Evolutionary conservation across 2,329 filamentous ascomycete genomes (phyloP).

Genomic region (Cladosporium halotolerans): DNA sequence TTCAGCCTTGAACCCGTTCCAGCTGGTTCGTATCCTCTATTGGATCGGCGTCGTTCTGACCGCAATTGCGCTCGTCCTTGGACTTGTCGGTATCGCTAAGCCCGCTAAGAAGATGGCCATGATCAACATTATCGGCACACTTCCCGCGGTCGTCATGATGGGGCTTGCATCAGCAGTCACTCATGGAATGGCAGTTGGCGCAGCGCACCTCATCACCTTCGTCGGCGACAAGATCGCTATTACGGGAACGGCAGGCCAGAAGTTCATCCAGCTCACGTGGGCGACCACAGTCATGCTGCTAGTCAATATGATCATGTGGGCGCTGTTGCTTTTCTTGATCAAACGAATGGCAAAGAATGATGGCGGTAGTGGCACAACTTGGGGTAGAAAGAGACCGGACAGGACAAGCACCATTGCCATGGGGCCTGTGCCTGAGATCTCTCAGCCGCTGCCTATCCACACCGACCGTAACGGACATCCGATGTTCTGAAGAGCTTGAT

Average conservation of each 20-base stretch:
- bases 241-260: slow-evolving; percentile 44
- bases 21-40: slow-evolving; percentile 55
- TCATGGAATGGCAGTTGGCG: slow-evolving; percentile 56
- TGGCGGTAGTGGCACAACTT: neutral
- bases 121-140: slow-evolving; percentile 44
- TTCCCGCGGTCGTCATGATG: slow-evolving; percentile 50
- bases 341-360: neutral
- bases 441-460: slow-evolving; percentile 1
- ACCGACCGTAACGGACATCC: slow-evolving; percentile 5
- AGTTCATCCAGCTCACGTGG: slow-evolving; percentile 57
- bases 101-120: slow-evolving; percentile 33
- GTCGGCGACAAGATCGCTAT: slow-evolving; percentile 47
- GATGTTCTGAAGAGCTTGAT: neutral
- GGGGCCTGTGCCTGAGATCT: slow-evolving; percentile 2
- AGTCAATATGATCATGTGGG: slow-evolving; percentile 18
- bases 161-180: slow-evolving; percentile 70
- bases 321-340: slow-evolving; percentile 12
- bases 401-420: slow-evolving; percentile 11
- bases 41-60: slow-evolving; percentile 50
- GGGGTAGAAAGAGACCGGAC: slow-evolving; percentile 13
- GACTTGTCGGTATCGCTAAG: slow-evolving; percentile 39
- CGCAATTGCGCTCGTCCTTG: slow-evolving; percentile 44
- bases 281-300: slow-evolving; percentile 38
- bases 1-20: slow-evolving; percentile 51
- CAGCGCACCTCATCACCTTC: slow-evolving; percentile 47